phyloP scores from a whole-genome alignment of 768 basidiomycete genomes.

The Imleria badia region DNA sequence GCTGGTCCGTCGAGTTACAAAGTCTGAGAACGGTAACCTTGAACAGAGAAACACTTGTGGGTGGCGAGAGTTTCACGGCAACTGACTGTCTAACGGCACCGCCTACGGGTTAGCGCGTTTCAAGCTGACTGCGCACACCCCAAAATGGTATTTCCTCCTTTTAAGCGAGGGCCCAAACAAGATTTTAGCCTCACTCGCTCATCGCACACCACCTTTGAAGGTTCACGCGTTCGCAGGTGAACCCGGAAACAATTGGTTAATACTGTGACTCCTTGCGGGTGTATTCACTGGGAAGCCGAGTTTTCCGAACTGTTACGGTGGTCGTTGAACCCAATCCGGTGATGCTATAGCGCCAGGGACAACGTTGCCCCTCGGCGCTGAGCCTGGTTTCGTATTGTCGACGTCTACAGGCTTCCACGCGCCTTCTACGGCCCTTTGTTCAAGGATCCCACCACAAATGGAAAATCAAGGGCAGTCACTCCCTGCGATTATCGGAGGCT shows the following conservation, averaged over 20 bases:
- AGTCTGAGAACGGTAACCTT: not conserved
- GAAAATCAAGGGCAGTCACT: slow-evolving; percentile 7
- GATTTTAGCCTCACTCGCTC: not conserved
- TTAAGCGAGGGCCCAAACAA: not conserved
- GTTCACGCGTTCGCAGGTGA: no score
- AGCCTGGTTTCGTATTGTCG: not conserved
- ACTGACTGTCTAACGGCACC: not conserved
- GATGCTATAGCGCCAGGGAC: not conserved
- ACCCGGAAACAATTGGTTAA: no score
- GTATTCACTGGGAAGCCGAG: no score
- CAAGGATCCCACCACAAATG: not conserved
- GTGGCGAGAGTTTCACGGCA: no score
- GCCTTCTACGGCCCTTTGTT: not conserved
- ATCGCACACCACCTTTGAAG: no score
- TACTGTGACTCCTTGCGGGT: no score
- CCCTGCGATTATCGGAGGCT: slow-evolving; percentile 9
- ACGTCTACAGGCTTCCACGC: not conserved
- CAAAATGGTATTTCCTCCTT: not conserved
- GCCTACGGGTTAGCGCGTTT: no score
- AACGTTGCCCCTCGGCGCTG: not conserved
- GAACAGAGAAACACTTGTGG: not conserved
- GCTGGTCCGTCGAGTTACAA: not conserved
- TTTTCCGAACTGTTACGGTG: no score
- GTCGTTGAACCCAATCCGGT: not conserved
- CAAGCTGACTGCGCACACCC: not conserved